These are phyloP conservation scores for Solanum pinnatisectum DNA, from an alignment of 257 asterid species.

Conservation along the genomic window DNA sequence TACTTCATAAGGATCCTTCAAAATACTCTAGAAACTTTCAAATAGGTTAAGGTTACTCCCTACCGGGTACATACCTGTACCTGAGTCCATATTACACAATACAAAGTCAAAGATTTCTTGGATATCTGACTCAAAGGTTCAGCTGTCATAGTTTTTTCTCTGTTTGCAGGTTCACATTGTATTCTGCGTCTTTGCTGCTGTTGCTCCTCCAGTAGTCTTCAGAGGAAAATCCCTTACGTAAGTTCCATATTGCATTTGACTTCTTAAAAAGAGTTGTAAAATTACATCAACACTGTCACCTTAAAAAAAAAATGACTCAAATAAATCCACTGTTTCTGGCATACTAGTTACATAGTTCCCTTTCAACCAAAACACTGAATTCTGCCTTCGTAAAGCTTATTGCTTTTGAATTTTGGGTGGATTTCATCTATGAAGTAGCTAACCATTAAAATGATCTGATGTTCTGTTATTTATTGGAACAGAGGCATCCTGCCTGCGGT, in stretches of 20 bases:
- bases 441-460: neutral
- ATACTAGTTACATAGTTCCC: neutral
- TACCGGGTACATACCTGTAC: neutral
- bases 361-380: neutral
- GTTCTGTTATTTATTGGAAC: conserved; percentile 17
- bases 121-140: neutral
- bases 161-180: conserved; percentile 74
- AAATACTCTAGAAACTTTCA: neutral
- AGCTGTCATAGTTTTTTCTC: conserved; percentile 4
- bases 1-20: neutral
- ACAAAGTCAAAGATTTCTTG: neutral
- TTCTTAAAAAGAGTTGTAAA: neutral
- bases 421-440: neutral
- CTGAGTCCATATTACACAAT: neutral
- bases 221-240: conserved; percentile 93
- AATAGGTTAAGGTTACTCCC: neutral
- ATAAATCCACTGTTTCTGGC: neutral
- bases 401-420: neutral
- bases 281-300: neutral
- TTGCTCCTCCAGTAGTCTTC: conserved; percentile 96
- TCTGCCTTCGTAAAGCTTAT: neutral
- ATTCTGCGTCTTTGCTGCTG: conserved; percentile 87
- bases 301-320: neutral
- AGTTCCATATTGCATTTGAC: conserved; percentile 14
- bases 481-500: conserved; percentile 96